Conservation (phyloP, 1,139 yeast species). For the Yamadazyma friedrichii region DNA sequence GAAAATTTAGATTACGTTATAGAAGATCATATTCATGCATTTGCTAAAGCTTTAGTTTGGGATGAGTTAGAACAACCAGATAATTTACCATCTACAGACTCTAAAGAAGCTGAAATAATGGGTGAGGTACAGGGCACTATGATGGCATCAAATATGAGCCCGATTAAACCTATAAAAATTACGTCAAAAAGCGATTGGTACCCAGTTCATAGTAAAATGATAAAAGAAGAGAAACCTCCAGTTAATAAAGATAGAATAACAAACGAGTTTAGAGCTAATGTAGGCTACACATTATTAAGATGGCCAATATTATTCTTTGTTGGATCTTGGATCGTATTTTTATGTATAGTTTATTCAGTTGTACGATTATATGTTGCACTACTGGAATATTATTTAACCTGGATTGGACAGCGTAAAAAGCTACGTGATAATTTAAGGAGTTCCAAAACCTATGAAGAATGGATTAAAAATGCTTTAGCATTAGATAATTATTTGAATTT, state of each 20-base stretch:
- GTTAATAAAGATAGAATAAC: constrained; percentile 15
- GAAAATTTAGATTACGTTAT: constrained; percentile 27
- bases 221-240: background rate
- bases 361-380: constrained; percentile 64
- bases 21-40: constrained; percentile 38
- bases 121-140: constrained; percentile 5
- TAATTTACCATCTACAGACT: constrained; percentile 2
- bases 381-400: constrained; percentile 56
- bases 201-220: constrained; percentile 36
- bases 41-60: constrained; percentile 43
- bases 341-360: constrained; percentile 49
- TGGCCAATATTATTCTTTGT: constrained; percentile 64
- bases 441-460: constrained; percentile 56
- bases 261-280: constrained; percentile 46
- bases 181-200: constrained; percentile 69
- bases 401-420: constrained; percentile 58
- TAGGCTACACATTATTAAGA: constrained; percentile 54
- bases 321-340: constrained; percentile 50
- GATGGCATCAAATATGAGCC: background rate
- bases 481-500: constrained; percentile 59
- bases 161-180: constrained; percentile 30
- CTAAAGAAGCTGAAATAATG: constrained; percentile 1
- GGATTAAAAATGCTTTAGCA: constrained; percentile 57
- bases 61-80: constrained; percentile 26
- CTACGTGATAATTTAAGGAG: constrained; percentile 50